Evolutionary conservation across 148 eudicot species (phyloP), one percentile per base, ranked within the genome.

Genomic region (Cornus suecica): DNA sequence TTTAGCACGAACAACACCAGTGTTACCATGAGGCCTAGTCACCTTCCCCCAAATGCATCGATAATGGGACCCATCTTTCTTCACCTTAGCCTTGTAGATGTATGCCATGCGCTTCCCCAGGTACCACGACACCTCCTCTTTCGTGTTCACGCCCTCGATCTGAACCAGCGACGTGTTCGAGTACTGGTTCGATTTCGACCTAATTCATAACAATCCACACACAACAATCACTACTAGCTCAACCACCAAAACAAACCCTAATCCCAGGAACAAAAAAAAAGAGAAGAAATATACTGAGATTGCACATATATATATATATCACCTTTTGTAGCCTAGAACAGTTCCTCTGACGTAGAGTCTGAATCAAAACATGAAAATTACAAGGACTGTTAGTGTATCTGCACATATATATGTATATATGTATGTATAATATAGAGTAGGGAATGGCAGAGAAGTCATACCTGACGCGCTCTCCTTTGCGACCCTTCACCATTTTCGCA

Each of bases 21-120:
- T 90, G 92, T 92, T 92, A 73, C 97, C 97, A 27, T 92, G 97
- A 74, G 97, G 92, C 80, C 97, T 89, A 15, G 78, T 67, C n/a
- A 92, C 94, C 80, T 92, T 90, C 1, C 97, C 97, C 97, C 97
- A 92, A 82, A 92, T 92, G 86, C 97, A 92, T 14, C 97, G 91
- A 73, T 90, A 92, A 67, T 90, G 89, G 0, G 94, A 85, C 8
- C 88, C 85, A 11, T 84, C 77, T 83, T 80, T 84, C 92, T 92
- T 92, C 9, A 86, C 90, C 71, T 87, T 86, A 9, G 97, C 97
- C 82, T 90, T 92, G 90, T 92, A 92, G 34, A 92, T 83, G 84
- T 92, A 92, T 14, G 92, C 97, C 83, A 92, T 62, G 29, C 81
- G 83, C 84, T 92, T 92, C 30, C 97, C 97, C 32, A 76, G 77